A percentile compares a stretch with the other conserved stretches of the same genome.
Evolutionary conservation across 2,329 filamentous ascomycete genomes (phyloP).

Genomic region (Hymenoscyphus fraxineus): DNA sequence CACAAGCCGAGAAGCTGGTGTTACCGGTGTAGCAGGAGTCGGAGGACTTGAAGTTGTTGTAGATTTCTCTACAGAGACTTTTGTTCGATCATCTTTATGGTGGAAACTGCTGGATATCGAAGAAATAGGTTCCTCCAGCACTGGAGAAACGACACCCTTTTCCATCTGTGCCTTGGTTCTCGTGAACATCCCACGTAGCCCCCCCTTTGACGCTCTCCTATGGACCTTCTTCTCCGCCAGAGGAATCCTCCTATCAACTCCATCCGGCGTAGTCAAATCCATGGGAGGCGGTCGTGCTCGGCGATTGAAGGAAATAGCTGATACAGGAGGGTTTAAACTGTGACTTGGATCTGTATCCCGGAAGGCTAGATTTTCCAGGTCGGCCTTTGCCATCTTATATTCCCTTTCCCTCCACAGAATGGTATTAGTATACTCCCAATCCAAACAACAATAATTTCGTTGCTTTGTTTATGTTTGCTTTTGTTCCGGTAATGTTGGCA

Average conservation of each 20-base stretch:
- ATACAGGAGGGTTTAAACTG: conserved; percentile 17
- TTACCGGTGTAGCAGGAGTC: conserved; percentile 14
- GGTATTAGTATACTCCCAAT: not conserved
- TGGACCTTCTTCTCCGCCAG: conserved; percentile 25
- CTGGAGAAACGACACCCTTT: conserved; percentile 20
- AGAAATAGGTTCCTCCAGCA: conserved; percentile 17
- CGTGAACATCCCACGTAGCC: conserved; percentile 32
- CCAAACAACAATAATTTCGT: not conserved
- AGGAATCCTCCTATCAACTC: conserved; percentile 21
- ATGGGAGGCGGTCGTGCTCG: conserved; percentile 28
- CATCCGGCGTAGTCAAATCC: conserved; percentile 14
- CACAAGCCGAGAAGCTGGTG: conserved; percentile 16
- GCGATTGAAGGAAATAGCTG: conserved; percentile 20
- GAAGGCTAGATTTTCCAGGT: conserved; percentile 1
- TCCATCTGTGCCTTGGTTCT: conserved; percentile 24
- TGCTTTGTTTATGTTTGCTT: conserved; percentile 4
- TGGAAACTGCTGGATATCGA: conserved; percentile 2
- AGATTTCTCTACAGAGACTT: not conserved
- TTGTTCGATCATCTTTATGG: not conserved
- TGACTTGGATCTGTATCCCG: conserved; percentile 14
- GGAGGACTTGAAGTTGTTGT: conserved; percentile 9
- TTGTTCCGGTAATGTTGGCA: not conserved
- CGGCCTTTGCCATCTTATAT: conserved; percentile 5
- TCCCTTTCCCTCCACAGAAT: not conserved
- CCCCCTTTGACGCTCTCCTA: conserved; percentile 28